Evolutionary conservation across 1,284 basidiomycete species (phyloP), one percentile per base, ranked within the genome.

Genomic region (Puccinia triticina): DNA sequence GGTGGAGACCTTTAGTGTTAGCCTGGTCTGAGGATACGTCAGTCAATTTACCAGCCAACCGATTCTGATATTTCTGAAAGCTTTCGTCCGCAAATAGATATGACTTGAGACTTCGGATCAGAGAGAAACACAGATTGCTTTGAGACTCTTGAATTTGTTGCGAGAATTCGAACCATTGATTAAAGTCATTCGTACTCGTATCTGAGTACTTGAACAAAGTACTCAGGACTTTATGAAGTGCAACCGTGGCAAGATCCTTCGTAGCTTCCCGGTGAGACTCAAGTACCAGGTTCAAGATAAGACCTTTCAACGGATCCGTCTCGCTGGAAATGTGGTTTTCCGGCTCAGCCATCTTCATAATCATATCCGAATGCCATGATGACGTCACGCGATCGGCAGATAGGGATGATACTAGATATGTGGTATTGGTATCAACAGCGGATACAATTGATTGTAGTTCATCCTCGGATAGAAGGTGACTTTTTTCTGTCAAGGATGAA

Each of bases 1-100:
- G 87, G 18, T 90, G 87, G 1, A 96, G 87, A 1, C 95, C 95
- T 34, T 91, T 90, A 0, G 89, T 90, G 83, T 92, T 91, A 2
- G 92, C 92, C 59, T 91, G 90, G 5, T 87, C 85, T 0, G 92
- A 87, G 0, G 90, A 89, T 14, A 97, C 89, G 23, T 93, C 93
- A 0, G 93, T 88, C 1, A 96, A 87, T 26, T 90, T 90, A 32
- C 93, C 93, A 0, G 95, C 96, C 10, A 96, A 89, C 85, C 97
- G 94, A 87, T 97, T 98, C 48, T 96, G 91, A 85, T 93, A 94
- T 12, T 93, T 90, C 83, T 93, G 92, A 61, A 98, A 90, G 11
- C 90, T 90, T 1, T 91, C 90, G 1, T 92, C 91, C 84, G 94
- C 93, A 0, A 91, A 89, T 0, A 92, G 90, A 57, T 90, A 89